These are phyloP conservation scores for Melanopsichium pennsylvanicum DNA, from an alignment of 1,284 basidiomycete species.

Conservation along the genomic window DNA sequence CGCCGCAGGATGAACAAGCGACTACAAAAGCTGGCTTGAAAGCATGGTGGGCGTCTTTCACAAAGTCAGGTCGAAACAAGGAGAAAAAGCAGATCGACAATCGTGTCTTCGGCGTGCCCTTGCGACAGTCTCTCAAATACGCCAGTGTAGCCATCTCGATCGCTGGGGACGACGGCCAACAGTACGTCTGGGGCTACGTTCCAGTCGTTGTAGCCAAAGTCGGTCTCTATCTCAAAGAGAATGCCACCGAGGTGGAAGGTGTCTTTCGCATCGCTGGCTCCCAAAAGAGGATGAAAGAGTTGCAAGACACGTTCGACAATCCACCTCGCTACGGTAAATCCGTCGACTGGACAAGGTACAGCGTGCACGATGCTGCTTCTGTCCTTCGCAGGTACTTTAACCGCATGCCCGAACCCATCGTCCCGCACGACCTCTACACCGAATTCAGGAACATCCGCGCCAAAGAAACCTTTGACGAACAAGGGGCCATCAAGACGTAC, in stretches of 20 bases:
- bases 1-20: conserved; percentile 49
- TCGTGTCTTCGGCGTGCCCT: conserved; percentile 79
- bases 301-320: conserved; percentile 87
- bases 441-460: conserved; percentile 80
- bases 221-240: conserved; percentile 70
- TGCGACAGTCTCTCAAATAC: conserved; percentile 82
- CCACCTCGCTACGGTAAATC: conserved; percentile 91
- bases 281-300: conserved; percentile 93
- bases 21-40: conserved; percentile 50
- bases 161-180: conserved; percentile 71
- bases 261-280: conserved; percentile 80
- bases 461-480: conserved; percentile 49
- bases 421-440: conserved; percentile 86
- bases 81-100: conserved; percentile 39
- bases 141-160: conserved; percentile 94
- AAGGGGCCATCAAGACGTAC: conserved; percentile 69
- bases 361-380: conserved; percentile 93
- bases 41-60: conserved; percentile 59
- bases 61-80: conserved; percentile 46
- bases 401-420: conserved; percentile 92
- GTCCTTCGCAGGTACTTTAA: conserved; percentile 95
- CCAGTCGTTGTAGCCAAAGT: conserved; percentile 97
- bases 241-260: conserved; percentile 87
- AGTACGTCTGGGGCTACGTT: conserved; percentile 74
- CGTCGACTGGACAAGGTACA: conserved; percentile 89